Percentiles rank a stretch among this genome's conserved stretches.
phyloP scores from a whole-genome alignment of 768 basidiomycete genomes.

The Amylocystis lapponica region DNA sequence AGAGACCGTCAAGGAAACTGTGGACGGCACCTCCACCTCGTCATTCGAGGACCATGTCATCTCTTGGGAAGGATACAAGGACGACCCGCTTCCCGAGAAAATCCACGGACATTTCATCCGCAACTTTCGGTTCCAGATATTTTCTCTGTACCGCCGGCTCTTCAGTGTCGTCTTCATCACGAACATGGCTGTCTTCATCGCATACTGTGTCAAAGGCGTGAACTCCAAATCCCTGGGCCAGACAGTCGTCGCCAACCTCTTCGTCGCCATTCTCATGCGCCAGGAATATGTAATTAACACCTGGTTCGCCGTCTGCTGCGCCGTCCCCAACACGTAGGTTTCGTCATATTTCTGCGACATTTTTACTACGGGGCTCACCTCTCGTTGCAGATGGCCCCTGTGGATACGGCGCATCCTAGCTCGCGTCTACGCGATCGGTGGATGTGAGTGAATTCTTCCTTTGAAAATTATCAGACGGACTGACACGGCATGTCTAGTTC shows the following conservation, averaged over 20 bases:
- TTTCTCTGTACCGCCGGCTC: conserved; percentile 45
- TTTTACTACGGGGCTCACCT: neutral
- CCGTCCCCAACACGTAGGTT: conserved; percentile 41
- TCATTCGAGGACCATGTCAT: no score
- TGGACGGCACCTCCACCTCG: no score
- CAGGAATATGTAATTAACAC: conserved; percentile 50
- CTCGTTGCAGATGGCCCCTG: conserved; percentile 40
- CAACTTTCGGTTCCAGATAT: conserved; percentile 47
- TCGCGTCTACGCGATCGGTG: conserved; percentile 51
- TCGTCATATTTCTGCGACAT: neutral
- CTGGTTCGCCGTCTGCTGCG: conserved; percentile 44
- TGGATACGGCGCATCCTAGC: conserved; percentile 44
- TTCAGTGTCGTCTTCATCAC: conserved; percentile 44
- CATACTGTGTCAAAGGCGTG: conserved; percentile 25
- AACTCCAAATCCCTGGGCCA: conserved; percentile 24
- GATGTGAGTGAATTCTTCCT: conserved; percentile 22
- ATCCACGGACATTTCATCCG: conserved; percentile 36
- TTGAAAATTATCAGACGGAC: neutral
- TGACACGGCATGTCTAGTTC: conserved; percentile 23
- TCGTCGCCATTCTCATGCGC: conserved; percentile 33
- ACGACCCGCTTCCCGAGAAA: conserved; percentile 45
- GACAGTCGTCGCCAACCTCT: conserved; percentile 38
- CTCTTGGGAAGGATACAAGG: conserved; percentile 49
- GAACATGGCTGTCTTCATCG: conserved; percentile 43
- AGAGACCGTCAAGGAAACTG: no score